Conservation (phyloP, 352 stramenopile species). For the Thalassiosira hispida region DNA sequence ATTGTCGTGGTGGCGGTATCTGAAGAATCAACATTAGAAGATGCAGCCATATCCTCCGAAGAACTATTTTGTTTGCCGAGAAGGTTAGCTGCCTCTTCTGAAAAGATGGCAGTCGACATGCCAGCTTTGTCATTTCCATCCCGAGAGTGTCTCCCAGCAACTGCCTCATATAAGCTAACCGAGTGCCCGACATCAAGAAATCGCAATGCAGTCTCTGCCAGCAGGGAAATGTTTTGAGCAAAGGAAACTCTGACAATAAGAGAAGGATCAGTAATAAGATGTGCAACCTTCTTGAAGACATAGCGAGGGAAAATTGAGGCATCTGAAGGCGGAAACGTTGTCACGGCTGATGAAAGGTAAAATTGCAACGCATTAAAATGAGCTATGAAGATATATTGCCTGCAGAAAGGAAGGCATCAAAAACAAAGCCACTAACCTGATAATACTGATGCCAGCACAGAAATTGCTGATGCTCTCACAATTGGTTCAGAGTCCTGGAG, state of each 20-base stretch:
- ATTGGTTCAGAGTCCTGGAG: conserved; percentile 90
- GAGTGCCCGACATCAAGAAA: conserved; percentile 92
- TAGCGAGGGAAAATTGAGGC: conserved; percentile 96
- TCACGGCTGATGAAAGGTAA: conserved; percentile 76
- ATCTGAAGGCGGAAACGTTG: conserved; percentile 92
- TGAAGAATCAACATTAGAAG: conserved; percentile 13
- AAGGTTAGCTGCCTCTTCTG: conserved; percentile 69
- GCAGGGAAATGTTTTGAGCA: conserved; percentile 90
- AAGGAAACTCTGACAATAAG: conserved; percentile 94
- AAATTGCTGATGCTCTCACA: conserved; percentile 90
- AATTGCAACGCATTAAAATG: background rate
- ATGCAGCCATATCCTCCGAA: conserved; percentile 7
- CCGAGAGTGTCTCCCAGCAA: conserved; percentile 79
- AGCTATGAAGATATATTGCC: background rate
- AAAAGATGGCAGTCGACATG: conserved; percentile 51
- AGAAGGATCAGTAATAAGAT: conserved; percentile 90
- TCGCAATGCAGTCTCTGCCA: conserved; percentile 91
- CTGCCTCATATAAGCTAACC: conserved; percentile 70
- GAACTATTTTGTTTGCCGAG: conserved; percentile 33
- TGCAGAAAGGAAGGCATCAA: background rate
- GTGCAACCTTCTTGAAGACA: conserved; percentile 91
- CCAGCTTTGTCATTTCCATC: conserved; percentile 54
- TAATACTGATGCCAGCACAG: conserved; percentile 90
- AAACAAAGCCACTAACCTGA: conserved; percentile 39
- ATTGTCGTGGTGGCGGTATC: conserved; percentile 46